A percentile compares a stretch with the other conserved stretches of the same genome.
These are phyloP conservation scores for Trichosporon ovoides DNA, from an alignment of 1,284 basidiomycete species.

Conservation along the genomic window DNA sequence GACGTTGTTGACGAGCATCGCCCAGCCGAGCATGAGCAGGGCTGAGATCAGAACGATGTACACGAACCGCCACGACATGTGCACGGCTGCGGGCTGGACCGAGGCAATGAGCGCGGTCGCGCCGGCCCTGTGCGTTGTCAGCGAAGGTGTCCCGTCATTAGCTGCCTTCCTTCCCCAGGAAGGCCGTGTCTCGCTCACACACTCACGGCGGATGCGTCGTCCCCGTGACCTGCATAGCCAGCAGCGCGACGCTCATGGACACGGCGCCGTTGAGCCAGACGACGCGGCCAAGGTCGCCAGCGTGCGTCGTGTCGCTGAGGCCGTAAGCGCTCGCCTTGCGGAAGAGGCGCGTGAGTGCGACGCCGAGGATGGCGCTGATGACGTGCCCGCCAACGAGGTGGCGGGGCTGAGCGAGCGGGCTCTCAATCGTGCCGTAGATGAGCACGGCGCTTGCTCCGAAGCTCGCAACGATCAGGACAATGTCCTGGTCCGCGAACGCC, in stretches of 20 bases:
- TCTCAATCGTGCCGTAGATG: slow-evolving; percentile 58
- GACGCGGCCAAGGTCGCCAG: slow-evolving; percentile 38
- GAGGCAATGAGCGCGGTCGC: slow-evolving; percentile 54
- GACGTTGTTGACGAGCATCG: slow-evolving; percentile 58
- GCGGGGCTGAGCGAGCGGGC: slow-evolving; percentile 60
- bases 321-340: slow-evolving; percentile 46
- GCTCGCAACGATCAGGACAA: slow-evolving; percentile 51
- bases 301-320: slow-evolving; percentile 39
- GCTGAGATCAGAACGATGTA: slow-evolving; percentile 57
- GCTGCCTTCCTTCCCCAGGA: too few species aligned
- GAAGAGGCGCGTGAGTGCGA: slow-evolving; percentile 59
- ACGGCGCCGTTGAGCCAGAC: slow-evolving; percentile 59
- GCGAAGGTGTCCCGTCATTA: too few species aligned
- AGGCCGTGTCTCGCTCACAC: too few species aligned
- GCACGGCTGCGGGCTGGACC: slow-evolving; percentile 51
- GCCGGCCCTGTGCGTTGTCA: slow-evolving; percentile 51
- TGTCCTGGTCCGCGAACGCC: not conserved
- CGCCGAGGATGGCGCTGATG: slow-evolving; percentile 55
- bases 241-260: slow-evolving; percentile 54
- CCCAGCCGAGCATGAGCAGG: slow-evolving; percentile 54
- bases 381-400: slow-evolving; percentile 56
- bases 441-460: slow-evolving; percentile 61
- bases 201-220: slow-evolving; percentile 58
- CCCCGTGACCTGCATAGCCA: slow-evolving; percentile 57
- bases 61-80: slow-evolving; percentile 60